Percentiles rank a stretch among this genome's conserved stretches.
These are phyloP conservation scores for Gamsiella multidivaricata DNA, from an alignment of 192 early-diverging fungal species.

Conservation along the genomic window DNA sequence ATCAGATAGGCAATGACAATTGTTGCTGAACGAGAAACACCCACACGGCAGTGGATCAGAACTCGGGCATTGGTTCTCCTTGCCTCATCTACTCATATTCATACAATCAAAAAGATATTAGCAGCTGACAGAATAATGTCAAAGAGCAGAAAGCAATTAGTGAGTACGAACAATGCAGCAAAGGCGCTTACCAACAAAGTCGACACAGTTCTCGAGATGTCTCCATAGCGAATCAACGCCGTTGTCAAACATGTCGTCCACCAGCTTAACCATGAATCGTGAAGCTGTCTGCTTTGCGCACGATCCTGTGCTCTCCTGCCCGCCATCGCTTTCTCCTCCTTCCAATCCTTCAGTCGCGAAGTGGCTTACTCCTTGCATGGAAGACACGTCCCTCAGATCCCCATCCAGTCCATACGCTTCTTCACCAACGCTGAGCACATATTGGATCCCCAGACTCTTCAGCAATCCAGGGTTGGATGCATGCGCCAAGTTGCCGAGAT, in stretches of 20 bases:
- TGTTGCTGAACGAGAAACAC: conserved; percentile 68
- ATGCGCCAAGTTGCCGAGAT: conserved; percentile 71
- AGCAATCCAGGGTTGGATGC: conserved; percentile 69
- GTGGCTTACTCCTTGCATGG: not conserved
- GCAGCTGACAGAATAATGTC: not conserved
- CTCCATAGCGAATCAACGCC: conserved; percentile 67
- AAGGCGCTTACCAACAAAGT: conserved; percentile 61
- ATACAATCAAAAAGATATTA: conserved; percentile 1
- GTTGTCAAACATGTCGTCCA: conserved; percentile 71
- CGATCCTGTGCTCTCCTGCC: not conserved
- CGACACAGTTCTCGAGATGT: conserved; percentile 59
- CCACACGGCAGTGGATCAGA: conserved; percentile 70
- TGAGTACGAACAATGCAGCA: not conserved
- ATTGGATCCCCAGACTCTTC: conserved; percentile 61
- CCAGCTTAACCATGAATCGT: conserved; percentile 57
- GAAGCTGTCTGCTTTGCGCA: not conserved
- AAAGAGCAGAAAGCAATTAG: not conserved
- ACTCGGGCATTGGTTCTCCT: conserved; percentile 44
- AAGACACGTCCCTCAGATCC: not conserved
- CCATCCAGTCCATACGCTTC: conserved; percentile 56
- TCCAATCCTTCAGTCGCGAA: not conserved
- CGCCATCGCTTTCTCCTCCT: not conserved
- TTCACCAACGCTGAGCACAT: conserved; percentile 69
- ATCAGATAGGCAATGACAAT: conserved; percentile 69
- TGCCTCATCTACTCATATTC: conserved; percentile 56